Evolutionary conservation across 306 rosid genomes (phyloP), one percentile per base, ranked within the genome.

Genomic region (Quercus variabilis): DNA sequence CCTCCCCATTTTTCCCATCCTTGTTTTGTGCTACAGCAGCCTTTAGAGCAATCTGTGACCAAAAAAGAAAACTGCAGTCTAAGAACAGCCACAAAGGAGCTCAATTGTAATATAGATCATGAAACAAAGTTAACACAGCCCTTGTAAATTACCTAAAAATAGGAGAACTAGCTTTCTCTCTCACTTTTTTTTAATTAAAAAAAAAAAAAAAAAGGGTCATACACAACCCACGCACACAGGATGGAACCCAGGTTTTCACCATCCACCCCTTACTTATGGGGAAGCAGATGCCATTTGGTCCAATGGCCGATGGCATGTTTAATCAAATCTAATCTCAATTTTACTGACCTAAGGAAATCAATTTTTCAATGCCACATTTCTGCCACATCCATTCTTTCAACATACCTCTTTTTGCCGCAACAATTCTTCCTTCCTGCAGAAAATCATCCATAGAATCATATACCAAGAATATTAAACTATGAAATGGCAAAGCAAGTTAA

Each of bases 391-490:
- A 78, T 70, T 52, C 55, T 57, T 81, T 74, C 21, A 26, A 76
- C 81, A 80, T 85, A 96, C 99, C 97, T 93, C 98, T 89, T 96
- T 96, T 85, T 93, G 97, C 70, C 96, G 98, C 86, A 96, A 77
- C 49, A 90, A 90, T 80, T 95, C 99, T 92, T 96, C 99, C 84
- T 96, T 96, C 92, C 99, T 96, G 89, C 79, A 87, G 77, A 83
- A 84, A 70, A 87, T 54, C 60, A 82, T 76, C 57, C 31, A 83
- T 69, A 78, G 46, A 84, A 60, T 79, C 60, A 88, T 46, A 85
- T 38, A 76, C 84, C 55, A 51, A 31, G 43, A 71, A 76, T 56
- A 9, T 18, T 33, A 69, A 79, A 73, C 46, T 71, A 79, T 43
- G 71, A 81, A 73, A 75, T 19, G 64, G 31, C 26, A 63, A 59